Evolutionary conservation across 495 filamentous ascomycete species (phyloP).

Genomic region (Penicillium egyptiacum): DNA sequence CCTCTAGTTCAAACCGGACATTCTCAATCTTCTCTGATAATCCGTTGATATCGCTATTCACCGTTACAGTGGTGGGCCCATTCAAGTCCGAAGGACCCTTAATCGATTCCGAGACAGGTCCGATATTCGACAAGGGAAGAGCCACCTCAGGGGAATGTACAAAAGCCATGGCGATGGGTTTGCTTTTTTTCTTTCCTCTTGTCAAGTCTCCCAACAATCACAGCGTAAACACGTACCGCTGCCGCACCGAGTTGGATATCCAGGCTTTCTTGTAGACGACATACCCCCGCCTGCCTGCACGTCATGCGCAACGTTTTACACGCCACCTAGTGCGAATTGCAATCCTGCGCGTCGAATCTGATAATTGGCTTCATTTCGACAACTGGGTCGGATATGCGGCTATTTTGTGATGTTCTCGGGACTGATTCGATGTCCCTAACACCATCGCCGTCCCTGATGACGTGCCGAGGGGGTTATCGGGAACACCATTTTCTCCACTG

Average conservation of each 20-base stretch:
- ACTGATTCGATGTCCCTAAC: constrained; percentile 25
- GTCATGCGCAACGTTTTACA: constrained; percentile 24
- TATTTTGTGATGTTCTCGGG: neutral
- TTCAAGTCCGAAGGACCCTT: constrained; percentile 14
- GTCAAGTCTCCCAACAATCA: neutral
- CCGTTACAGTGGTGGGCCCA: constrained; percentile 16
- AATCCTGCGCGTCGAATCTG: neutral
- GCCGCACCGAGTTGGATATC: neutral
- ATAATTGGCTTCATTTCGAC: neutral
- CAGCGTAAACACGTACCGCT: constrained; percentile 8
- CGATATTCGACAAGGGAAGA: constrained; percentile 12
- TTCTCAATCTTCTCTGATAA: neutral
- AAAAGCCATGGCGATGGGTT: constrained; percentile 17
- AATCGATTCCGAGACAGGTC: constrained; percentile 10
- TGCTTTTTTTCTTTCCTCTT: neutral
- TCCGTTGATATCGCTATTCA: constrained; percentile 14
- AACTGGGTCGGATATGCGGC: neutral
- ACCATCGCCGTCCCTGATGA: constrained; percentile 22
- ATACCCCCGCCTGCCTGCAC: constrained; percentile 16
- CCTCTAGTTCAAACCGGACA: constrained; percentile 34
- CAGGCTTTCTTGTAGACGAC: neutral
- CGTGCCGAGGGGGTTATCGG: constrained; percentile 21
- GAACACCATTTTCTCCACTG: constrained; percentile 27
- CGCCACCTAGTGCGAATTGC: constrained; percentile 14
- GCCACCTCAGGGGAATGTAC: constrained; percentile 16